Base-by-base conservation (phyloP, 225 moss, liverwort and hornwort genomes). In the Neckera pumila region DNA sequence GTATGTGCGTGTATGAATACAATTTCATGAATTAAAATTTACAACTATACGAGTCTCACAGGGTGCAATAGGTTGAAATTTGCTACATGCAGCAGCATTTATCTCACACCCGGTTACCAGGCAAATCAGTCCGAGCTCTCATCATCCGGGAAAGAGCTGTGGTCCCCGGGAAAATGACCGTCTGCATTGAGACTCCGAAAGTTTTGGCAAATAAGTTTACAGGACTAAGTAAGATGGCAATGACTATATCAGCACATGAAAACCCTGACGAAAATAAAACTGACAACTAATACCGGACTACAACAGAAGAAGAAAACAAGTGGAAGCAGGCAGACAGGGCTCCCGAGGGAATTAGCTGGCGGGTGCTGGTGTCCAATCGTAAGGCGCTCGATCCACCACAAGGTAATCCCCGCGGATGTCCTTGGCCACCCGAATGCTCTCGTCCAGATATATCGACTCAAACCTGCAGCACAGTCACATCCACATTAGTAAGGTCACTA, bases 341-440 rank as follows among this genome's bases (percentile, higher is more conserved):
- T 78, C 1, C 42, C 13, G 12, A 42, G 56, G 42, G 47, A n/a
- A 70, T 58, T 80, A 69, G 80, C 47, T 80, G 47, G 45, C 21
- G 59, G 80, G 22, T 43, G 74, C 45, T 70, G 91, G 83, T 59
- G 86, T 86, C 91, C 92, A 94, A 42, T 79, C 86, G 78, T 88
- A 90, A 76, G 95, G 90, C 70, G 95, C 93, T 62, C 97, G 94
- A 87, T 96, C 96, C 79, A 95, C 94, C 40, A 98, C 90, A 31
- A 97, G 93, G 85, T 93, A 98, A 86, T 98, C 95, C 51, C 93
- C 96, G 56, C 98, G 95, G 34, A 94, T 95, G 79, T 98, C 98
- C 86, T 87, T 95, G 3, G 98, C 91, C 14, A 98, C 92, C 47
- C 98, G 88, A 74, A 98, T 93, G 79, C 94, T 91, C 64, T 97